Conservation (phyloP, 2,329 filamentous ascomycete genomes). For the Penicillium hesseltinei region DNA sequence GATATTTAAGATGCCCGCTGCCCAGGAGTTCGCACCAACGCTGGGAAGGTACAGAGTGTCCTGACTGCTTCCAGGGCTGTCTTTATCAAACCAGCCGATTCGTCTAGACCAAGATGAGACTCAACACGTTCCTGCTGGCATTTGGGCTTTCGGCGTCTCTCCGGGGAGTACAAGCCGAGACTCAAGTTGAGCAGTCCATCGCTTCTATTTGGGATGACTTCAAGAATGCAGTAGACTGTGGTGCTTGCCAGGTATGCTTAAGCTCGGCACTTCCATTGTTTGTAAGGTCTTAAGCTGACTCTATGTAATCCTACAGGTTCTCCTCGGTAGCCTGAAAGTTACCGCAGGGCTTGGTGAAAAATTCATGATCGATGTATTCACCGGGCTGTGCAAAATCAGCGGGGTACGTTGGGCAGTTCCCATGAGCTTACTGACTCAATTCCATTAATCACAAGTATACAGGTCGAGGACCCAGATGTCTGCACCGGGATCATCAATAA, state of each 20-base stretch:
- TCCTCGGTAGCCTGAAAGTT: slow-evolving; percentile 46
- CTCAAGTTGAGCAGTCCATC: slow-evolving; percentile 14
- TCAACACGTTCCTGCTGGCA: slow-evolving; percentile 7
- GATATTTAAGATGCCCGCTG: not conserved
- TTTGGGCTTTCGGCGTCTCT: slow-evolving; percentile 12
- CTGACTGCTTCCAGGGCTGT: not conserved
- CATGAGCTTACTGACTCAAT: not conserved
- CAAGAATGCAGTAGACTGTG: slow-evolving; percentile 33
- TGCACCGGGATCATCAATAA: slow-evolving; percentile 53
- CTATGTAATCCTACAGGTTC: slow-evolving; percentile 14
- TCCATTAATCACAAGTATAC: not conserved
- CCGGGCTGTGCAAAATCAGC: slow-evolving; percentile 37
- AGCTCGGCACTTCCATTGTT: not conserved
- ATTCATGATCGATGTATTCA: slow-evolving; percentile 41
- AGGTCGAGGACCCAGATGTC: slow-evolving; percentile 56
- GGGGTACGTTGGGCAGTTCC: slow-evolving; percentile 27
- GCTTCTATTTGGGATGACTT: slow-evolving; percentile 32
- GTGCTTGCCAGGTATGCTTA: slow-evolving; percentile 31
- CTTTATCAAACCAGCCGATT: not conserved
- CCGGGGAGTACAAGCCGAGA: slow-evolving; percentile 9
- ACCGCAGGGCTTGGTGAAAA: slow-evolving; percentile 46
- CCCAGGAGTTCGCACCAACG: not conserved
- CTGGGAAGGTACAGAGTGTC: not conserved
- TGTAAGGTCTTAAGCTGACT: not conserved
- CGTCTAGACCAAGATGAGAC: slow-evolving; percentile 13